Conservation (phyloP, 2,329 filamentous ascomycete species). For the Botrytis fragariae region DNA sequence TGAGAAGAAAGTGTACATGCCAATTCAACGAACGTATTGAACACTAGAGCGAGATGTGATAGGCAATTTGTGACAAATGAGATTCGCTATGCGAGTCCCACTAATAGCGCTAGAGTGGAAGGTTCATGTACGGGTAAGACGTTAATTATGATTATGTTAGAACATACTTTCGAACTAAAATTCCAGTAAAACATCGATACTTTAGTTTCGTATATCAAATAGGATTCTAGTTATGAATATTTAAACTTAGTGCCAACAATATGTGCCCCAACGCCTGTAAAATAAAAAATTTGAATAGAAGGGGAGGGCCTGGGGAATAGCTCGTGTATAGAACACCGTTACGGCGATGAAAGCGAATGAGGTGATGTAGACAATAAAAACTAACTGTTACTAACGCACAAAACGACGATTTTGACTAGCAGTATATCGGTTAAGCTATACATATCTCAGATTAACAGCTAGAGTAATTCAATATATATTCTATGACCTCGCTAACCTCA, state of each 20-base stretch:
- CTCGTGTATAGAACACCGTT: neutral
- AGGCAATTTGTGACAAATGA: neutral
- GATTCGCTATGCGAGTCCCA: neutral
- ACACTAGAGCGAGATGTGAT: neutral
- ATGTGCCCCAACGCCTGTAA: fast-evolving
- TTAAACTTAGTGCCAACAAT: neutral
- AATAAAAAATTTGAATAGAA: neutral
- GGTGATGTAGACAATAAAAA: neutral
- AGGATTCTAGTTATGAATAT: neutral
- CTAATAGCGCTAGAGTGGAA: neutral
- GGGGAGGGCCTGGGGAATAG: neutral
- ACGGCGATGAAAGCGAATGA: neutral
- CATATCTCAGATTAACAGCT: neutral
- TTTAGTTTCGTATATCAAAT: neutral
- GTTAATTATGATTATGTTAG: neutral
- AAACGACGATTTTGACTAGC: neutral
- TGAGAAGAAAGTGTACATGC: neutral
- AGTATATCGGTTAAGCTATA: neutral
- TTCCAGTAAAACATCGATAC: neutral
- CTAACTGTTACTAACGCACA: neutral
- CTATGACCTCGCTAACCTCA: neutral
- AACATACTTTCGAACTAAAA: neutral
- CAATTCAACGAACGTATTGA: neutral
- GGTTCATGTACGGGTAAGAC: neutral
- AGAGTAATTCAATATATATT: neutral